Base-by-base conservation (phyloP, 1,284 basidiomycete species). In the Phellinidium pouzarii region DNA sequence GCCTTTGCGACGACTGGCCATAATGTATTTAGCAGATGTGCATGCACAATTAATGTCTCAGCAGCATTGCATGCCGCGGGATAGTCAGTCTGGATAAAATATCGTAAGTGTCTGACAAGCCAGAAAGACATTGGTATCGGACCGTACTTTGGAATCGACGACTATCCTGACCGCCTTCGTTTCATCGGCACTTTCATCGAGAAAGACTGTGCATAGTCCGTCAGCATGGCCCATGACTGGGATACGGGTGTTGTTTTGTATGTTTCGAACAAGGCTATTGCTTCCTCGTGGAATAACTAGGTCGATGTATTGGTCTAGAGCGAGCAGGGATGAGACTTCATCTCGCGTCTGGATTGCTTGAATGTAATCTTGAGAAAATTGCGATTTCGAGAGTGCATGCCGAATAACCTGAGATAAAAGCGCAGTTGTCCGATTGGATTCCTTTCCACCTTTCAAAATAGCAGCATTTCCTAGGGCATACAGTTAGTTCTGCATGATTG, bases 151-250 rank as follows among this genome's bases (percentile, higher is more conserved):
- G 11, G 92, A 87, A 68, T 99, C 96, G 4, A 96, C 71, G 0
- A 87, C 81, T 6, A 97, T 78, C 12, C 91, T 77, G 31, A 87
- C 71, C 0, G 93, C 90, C 66, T 93, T 96, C 44, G 80, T 76
- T 41, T 74, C 61, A 60, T 88, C 79, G 0, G 94, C 95, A 34
- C 78, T 77, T 59, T 88, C 81, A 67, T 99, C 95, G 2, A 99
- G 70, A 67, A 87, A 98, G 1, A 94, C 83, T 4, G 84, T 79
- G 66, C 95, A 99, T 7, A 98, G 71, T 0, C 95, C 95, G 67
- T 99, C 95, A 3, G 96, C 95, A 64, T 99, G 96, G 1, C 96
- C 96, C 94, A 99, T 97, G 43, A 99, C 96, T 1, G 96, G 87
- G 59, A 99, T 98, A 52, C 88, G 78, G 0, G 95, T 96, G 58